These are phyloP conservation scores for Fragaria nilgerrensis DNA, from an alignment of 306 rosid species.

Conservation along the genomic window DNA sequence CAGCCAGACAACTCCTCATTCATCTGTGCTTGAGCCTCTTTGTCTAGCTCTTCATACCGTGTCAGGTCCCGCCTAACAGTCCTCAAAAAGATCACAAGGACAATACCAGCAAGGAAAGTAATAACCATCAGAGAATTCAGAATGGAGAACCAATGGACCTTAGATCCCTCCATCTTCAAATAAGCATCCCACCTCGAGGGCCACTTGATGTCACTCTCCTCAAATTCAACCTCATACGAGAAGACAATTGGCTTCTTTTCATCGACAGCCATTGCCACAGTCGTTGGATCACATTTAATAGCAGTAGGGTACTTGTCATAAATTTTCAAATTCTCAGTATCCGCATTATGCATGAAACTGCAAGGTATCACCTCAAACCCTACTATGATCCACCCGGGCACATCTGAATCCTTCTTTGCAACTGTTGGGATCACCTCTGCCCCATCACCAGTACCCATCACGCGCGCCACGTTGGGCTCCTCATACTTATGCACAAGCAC, in stretches of 20 bases:
- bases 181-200: constrained; percentile 99
- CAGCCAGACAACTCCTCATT: constrained; percentile 95
- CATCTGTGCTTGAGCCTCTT: constrained; percentile 99
- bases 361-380: constrained; percentile 97
- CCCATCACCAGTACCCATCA: constrained; percentile 94
- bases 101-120: constrained; percentile 94
- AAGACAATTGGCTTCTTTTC: constrained; percentile 71
- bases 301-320: constrained; percentile 51
- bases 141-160: constrained; percentile 96
- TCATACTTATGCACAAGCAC: constrained; percentile 90
- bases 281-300: constrained; percentile 65
- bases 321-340: constrained; percentile 48
- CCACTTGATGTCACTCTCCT: constrained; percentile 96
- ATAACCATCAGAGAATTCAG: constrained; percentile 93
- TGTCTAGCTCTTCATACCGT: constrained; percentile 91
- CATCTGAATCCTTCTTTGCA: constrained; percentile 46
- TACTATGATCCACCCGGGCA: constrained; percentile 88
- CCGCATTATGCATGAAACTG: constrained; percentile 55
- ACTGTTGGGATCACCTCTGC: constrained; percentile 64
- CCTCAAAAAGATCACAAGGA: constrained; percentile 88
- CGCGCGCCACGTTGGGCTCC: constrained; percentile 79
- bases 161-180: constrained; percentile 98
- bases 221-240: constrained; percentile 79
- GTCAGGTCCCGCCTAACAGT: constrained; percentile 92
- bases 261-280: constrained; percentile 70